Base-by-base conservation (phyloP, 2,329 filamentous ascomycete genomes). In the Aspergillus candidus region DNA sequence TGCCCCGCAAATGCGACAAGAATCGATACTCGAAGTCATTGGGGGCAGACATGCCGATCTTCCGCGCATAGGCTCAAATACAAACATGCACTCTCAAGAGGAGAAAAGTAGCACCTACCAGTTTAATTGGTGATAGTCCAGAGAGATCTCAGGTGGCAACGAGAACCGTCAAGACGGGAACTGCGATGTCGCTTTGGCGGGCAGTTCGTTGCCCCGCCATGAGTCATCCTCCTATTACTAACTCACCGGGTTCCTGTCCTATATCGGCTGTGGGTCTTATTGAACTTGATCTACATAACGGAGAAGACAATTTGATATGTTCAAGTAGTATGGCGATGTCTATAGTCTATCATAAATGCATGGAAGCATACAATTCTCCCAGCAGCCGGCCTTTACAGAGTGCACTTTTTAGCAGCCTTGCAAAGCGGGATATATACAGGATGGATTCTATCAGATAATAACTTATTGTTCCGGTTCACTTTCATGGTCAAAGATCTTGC, bases 401-500 rank as follows among this genome's bases (percentile, higher is more conserved):
- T 3, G 8, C 22, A 27, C 22, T 7, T 27, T 3, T 27, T 27
- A 27, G 22, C 22, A 27, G 3, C 22, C 2, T 27, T 27, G 22
- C 22, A 27, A 2, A 8, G 6, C 10, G 22, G 22, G 22, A 27
- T 7, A 27, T 27, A 27, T 27, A 27, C 22, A 27, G 7, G 22
- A 27, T 27, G 7, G 22, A 27, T 27, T 27, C 22, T 27, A 27
- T 27, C 22, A 27, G 22, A 27, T 27, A 17, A 14, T n/a, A 10
- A 15, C n/a, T 22, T 12, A 15, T 32, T 5, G 18, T 46, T 33
- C 52, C 40, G 43, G 38, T 40, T 57, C 40, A 34, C 51, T 46
- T 41, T 61, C 46, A 32, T 79, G 71, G 53, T 94, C 86, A 67
- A 94, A 89, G 51, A 95, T 91, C 72, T 94, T 94, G 1, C 88